Base-by-base conservation (phyloP, 2,329 filamentous ascomycete species). In the Claviceps sp. region DNA sequence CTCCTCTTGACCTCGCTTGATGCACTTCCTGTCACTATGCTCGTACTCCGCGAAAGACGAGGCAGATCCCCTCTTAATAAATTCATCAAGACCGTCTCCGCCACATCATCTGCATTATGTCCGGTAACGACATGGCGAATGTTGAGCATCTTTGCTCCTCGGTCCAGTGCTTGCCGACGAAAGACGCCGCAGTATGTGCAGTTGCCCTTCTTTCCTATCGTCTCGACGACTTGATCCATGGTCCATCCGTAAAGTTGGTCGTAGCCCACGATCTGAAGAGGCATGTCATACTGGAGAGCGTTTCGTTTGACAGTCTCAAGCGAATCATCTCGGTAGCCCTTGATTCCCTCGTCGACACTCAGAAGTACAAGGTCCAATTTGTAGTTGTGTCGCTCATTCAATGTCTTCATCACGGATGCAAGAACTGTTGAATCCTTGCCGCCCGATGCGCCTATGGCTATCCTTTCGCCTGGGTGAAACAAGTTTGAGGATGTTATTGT, bases 181-280 rank as follows among this genome's bases (percentile, higher is more conserved):
- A 98, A 98, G 18, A 98, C 93, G 14, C 93, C 93, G 63, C 93
- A 98, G 63, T 98, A 98, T 34, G 94, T 98, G 76, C 93, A 98
- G 68, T 98, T 98, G 34, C 91, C 90, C 68, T 96, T 97, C 72
- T 96, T 97, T 14, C 93, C 93, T 49, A 98, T 87, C 47, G 91
- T 88, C 61, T 90, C 87, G 4, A 98, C 94, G 9, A 98, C 93
- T 63, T 97, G 89, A 63, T 98, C 93, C 93, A 98, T 98, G 1
- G 90, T 96, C 93, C 93, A 98, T 8, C 91, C 93, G 65, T 98
- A 98, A 9, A 98, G 74, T 62, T 96, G 87, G 51, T 84, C 85
- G 62, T 98, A 98, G 48, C 91, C 89, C 48, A 98, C 81, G 52
- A 98, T 95, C 60, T 89, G 87, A 48, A 98, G 72, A 0, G 87